phyloP scores from a whole-genome alignment of 2,329 filamentous ascomycete genomes.

The Pyricularia sp. region DNA sequence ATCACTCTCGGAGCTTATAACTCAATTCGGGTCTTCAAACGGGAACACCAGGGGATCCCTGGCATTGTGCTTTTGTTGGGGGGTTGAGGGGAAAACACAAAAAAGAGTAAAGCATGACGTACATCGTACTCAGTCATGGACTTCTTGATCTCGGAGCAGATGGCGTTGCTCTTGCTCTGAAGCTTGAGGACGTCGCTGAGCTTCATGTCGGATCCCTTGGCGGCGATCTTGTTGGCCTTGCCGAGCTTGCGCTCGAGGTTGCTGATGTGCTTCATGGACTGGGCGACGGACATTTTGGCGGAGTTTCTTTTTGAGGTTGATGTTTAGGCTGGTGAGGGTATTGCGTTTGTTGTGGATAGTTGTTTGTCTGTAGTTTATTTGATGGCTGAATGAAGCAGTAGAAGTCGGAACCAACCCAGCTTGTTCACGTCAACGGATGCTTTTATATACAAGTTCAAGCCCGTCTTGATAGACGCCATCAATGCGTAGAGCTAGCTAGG shows the following conservation, averaged over 20 bases:
- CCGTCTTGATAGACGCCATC: neutral
- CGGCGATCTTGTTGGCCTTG: slow-evolving; percentile 17
- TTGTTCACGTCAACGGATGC: neutral
- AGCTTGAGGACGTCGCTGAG: slow-evolving; percentile 17
- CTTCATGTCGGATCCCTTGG: slow-evolving; percentile 15
- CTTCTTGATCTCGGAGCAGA: slow-evolving; percentile 17
- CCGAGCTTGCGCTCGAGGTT: slow-evolving; percentile 16
- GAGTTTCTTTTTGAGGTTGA: neutral
- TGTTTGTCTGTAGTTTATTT: neutral
- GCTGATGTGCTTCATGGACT: slow-evolving; percentile 14
- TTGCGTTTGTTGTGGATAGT: too few relatives aligned
- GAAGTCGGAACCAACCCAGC: neutral
- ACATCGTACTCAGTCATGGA: slow-evolving; percentile 17
- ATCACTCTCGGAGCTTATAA: neutral
- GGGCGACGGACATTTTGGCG: slow-evolving; percentile 10
- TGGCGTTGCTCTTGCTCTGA: slow-evolving; percentile 17
- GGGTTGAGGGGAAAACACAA: neutral
- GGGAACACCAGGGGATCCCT: neutral
- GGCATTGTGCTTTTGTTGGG: neutral
- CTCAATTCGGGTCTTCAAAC: too few relatives aligned
- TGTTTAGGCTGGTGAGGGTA: neutral
- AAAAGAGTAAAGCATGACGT: slow-evolving; percentile 1
- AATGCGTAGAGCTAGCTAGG: neutral
- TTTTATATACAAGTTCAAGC: neutral
- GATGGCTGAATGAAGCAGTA: neutral